Evolutionary conservation across 805 yeast genomes (phyloP).

Genomic region (Wickerhamiella parazyma): DNA sequence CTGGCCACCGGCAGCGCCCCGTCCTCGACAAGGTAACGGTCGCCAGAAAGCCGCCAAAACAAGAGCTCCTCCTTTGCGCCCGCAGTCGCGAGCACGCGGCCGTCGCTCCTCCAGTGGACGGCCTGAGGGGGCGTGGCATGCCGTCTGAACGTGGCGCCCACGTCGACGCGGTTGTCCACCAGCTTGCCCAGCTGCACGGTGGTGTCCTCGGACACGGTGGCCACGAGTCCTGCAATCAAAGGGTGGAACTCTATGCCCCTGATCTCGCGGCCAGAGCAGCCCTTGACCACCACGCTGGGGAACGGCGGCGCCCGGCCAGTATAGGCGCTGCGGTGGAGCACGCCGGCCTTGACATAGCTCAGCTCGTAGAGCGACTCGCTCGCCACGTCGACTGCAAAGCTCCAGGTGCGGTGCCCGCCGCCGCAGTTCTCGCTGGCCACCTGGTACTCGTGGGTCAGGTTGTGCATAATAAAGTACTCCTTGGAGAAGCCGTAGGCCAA

Average conservation of each 20-base stretch:
- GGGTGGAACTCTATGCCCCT: slow-evolving; percentile 54
- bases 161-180: slow-evolving; percentile 33
- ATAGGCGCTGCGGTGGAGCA: slow-evolving; percentile 1
- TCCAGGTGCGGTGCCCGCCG: slow-evolving; percentile 83
- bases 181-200: slow-evolving; percentile 50
- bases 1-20: slow-evolving; percentile 43
- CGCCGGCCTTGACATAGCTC: slow-evolving; percentile 28
- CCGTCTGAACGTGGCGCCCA: slow-evolving; percentile 34
- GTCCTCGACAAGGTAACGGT: slow-evolving; percentile 30
- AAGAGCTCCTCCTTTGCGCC: slow-evolving; percentile 72
- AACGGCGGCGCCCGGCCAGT: slow-evolving; percentile 15
- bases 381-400: background rate
- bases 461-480: slow-evolving; percentile 63
- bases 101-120: slow-evolving; percentile 35
- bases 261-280: slow-evolving; percentile 87
- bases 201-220: slow-evolving; percentile 86
- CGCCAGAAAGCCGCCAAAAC: slow-evolving; percentile 52
- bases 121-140: slow-evolving; percentile 86
- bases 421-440: slow-evolving; percentile 65
- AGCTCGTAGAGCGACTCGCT: slow-evolving; percentile 1
- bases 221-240: slow-evolving; percentile 29
- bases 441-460: slow-evolving; percentile 65
- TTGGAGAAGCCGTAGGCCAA: slow-evolving; percentile 74
- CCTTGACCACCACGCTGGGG: slow-evolving; percentile 32
- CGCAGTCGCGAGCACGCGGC: slow-evolving; percentile 35